Evolutionary conservation across 192 early-diverging fungal species (phyloP), one percentile per base, ranked within the genome.

Genomic region (Podila verticillata): DNA sequence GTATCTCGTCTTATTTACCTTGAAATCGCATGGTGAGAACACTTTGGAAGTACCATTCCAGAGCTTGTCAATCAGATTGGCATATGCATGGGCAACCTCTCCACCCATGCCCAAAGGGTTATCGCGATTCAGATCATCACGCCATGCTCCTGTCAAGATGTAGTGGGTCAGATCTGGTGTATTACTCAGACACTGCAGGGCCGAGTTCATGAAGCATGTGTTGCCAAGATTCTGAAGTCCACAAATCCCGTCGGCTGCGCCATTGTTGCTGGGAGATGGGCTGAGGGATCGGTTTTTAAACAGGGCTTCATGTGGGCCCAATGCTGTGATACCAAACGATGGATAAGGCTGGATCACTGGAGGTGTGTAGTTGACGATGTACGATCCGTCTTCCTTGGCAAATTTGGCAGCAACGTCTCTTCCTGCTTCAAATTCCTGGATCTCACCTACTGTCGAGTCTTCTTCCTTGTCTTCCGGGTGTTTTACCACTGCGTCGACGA

Each of bases 131-230:
- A 94, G 70, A 34, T 94, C 93, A 19, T 78, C 65, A 26, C 79
- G 85, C 70, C 91, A 91, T 22, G 80, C 83, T 35, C 78, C 75
- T 26, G 85, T 81, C 65, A 92, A 78, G 70, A 94, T 88, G 70
- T 89, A 94, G 29, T 81, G 81, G 22, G 88, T 87, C 24, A 96
- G 85, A 34, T 89, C 85, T 8, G 87, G 72, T 57, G 92, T 92
- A 65, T 94, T 92, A 48, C 91, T 91, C 47, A 98, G 82, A 68
- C 96, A 98, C 82, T 94, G 95, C 24, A 96, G 65, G 1, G 92
- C 92, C 12, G 91, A 90, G 75, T 95, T 96, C 88, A 96, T 89
- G 83, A 95, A 96, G 82, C 95, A 96, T 8, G 93, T 94, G 69
- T 96, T 96, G 48, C 95, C 94, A 67, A 93, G 79, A 72, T 96